These are phyloP conservation scores for Cordyceps javanica DNA, from an alignment of 2,329 filamentous ascomycete species.

Conservation along the genomic window DNA sequence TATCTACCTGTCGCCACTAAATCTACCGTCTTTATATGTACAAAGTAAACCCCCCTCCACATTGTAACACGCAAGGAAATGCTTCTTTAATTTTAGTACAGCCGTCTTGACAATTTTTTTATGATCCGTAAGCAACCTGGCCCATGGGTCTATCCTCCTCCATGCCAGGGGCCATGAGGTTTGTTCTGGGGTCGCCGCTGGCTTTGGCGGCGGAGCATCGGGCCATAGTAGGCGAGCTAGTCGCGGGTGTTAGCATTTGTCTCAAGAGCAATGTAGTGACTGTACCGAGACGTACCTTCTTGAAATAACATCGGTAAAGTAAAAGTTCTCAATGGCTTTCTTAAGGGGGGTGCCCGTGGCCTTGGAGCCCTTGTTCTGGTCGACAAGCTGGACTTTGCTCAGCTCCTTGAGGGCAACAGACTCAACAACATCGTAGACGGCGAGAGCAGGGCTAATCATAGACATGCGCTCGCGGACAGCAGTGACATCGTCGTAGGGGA, in stretches of 20 bases:
- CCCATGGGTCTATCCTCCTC: slow-evolving; percentile 57
- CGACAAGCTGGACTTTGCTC: slow-evolving; percentile 90
- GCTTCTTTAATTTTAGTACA: slow-evolving; percentile 32
- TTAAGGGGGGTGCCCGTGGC: slow-evolving; percentile 67
- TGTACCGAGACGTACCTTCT: slow-evolving; percentile 62
- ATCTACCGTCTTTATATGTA: slow-evolving; percentile 13
- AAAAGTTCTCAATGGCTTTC: slow-evolving; percentile 92
- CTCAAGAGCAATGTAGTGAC: slow-evolving; percentile 8
- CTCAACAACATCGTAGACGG: slow-evolving; percentile 88
- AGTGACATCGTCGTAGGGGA: slow-evolving; percentile 91
- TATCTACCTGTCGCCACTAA: slow-evolving; percentile 10
- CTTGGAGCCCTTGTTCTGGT: slow-evolving; percentile 88
- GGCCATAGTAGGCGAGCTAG: slow-evolving; percentile 94
- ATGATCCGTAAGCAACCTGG: slow-evolving; percentile 54
- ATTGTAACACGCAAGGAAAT: slow-evolving; percentile 25
- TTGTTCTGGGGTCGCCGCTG: slow-evolving; percentile 68
- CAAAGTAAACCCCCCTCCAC: slow-evolving; percentile 18
- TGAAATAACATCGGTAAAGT: slow-evolving; percentile 95
- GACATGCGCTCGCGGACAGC: slow-evolving; percentile 87
- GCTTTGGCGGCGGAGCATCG: slow-evolving; percentile 92
- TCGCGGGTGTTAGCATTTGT: slow-evolving; percentile 18
- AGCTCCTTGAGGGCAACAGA: slow-evolving; percentile 65
- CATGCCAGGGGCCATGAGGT: slow-evolving; percentile 70
- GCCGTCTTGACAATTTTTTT: slow-evolving; percentile 21
- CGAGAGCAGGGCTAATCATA: slow-evolving; percentile 85